Percentiles rank a stretch among this genome's conserved stretches.
Conservation (phyloP, 2,329 filamentous ascomycete genomes). For the Paracoccidioides lutzii region DNA sequence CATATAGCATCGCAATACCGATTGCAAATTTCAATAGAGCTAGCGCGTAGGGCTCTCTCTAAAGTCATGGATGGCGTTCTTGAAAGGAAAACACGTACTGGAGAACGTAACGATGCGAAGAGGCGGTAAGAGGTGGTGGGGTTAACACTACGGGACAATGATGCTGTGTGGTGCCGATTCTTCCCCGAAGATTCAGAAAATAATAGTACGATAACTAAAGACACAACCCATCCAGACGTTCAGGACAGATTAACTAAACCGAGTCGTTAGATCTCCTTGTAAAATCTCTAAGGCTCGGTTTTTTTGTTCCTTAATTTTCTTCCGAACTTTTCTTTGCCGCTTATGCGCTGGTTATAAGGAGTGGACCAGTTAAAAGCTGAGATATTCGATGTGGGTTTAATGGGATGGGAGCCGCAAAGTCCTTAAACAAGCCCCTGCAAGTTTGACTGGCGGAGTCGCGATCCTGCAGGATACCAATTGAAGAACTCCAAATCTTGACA, state of each 20-base stretch:
- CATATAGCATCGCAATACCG: not conserved
- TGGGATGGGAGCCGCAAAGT: not conserved
- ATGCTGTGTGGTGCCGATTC: not conserved
- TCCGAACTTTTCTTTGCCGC: not conserved
- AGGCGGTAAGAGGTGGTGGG: conserved; percentile 5
- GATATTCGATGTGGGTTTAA: not conserved
- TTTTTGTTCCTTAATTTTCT: not conserved
- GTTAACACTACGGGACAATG: not conserved
- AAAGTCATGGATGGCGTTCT: conserved; percentile 1
- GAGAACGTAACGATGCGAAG: not conserved
- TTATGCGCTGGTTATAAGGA: not conserved
- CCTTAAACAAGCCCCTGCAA: not conserved
- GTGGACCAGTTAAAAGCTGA: not conserved
- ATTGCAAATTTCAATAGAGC: not conserved
- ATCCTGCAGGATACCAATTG: conserved; percentile 5
- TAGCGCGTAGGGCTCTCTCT: not conserved
- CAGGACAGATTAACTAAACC: not conserved
- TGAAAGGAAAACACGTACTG: not conserved
- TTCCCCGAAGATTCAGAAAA: not conserved
- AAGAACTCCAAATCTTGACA: not conserved
- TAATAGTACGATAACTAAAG: not conserved
- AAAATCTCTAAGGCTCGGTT: not conserved
- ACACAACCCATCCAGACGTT: not conserved
- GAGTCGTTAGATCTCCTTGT: not conserved
- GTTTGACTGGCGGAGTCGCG: not conserved